Conservation (phyloP, 2,329 filamentous ascomycete genomes). For the Ilyonectria sp. region DNA sequence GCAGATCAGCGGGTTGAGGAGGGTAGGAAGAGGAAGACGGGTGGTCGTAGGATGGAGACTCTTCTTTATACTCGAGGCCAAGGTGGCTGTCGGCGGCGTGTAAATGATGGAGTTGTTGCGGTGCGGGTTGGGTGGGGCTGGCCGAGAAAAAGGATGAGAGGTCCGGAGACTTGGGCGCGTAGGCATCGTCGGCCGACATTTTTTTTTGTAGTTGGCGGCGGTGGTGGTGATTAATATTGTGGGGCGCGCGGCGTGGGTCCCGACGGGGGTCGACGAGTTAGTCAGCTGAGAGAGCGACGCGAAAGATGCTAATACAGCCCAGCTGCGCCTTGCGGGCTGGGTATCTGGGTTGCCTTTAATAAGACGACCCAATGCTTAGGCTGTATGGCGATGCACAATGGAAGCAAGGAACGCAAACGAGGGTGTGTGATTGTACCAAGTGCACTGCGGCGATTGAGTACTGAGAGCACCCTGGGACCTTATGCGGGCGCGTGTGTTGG, state of each 20-base stretch:
- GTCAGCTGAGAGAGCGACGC: conserved; percentile 27
- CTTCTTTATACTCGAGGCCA: conserved; percentile 53
- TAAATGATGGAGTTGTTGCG: conserved; percentile 53
- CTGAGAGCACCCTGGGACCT: not conserved
- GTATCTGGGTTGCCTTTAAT: not conserved
- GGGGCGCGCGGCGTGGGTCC: conserved; percentile 38
- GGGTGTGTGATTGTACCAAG: not conserved
- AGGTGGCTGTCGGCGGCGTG: conserved; percentile 49
- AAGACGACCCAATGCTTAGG: conserved; percentile 4
- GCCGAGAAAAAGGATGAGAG: conserved; percentile 69
- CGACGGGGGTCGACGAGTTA: conserved; percentile 17
- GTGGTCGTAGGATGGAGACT: conserved; percentile 48
- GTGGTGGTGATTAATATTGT: conserved; percentile 40
- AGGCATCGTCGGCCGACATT: conserved; percentile 67
- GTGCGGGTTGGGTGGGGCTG: conserved; percentile 54
- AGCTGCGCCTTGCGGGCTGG: not conserved
- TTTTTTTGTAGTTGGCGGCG: conserved; percentile 42
- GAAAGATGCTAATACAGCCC: conserved; percentile 6
- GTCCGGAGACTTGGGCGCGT: conserved; percentile 73
- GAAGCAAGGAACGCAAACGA: not conserved
- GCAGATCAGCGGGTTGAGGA: conserved; percentile 35
- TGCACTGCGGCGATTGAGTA: not conserved
- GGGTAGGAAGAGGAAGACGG: conserved; percentile 45
- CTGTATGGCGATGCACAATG: not conserved
- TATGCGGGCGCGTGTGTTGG: conserved; percentile 3